Percentiles rank a stretch among this genome's conserved stretches.
Conservation (phyloP, 495 filamentous ascomycete species). For the Aspergillus heteromorphus region DNA sequence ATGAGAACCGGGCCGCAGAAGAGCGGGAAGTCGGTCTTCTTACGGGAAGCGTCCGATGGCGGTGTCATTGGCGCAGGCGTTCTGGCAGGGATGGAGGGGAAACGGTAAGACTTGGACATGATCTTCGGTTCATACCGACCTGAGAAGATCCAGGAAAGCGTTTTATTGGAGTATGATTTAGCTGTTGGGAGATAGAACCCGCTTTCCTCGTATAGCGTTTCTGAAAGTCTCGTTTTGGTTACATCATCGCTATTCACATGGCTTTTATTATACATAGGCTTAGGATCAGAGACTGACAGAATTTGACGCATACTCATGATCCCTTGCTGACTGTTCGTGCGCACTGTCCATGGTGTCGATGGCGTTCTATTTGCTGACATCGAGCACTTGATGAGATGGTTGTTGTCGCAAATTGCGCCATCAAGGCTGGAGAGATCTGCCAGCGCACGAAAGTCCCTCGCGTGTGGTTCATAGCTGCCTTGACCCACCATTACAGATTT, state of each 20-base stretch:
- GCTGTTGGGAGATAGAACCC: background rate
- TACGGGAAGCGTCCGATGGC: constrained; percentile 68
- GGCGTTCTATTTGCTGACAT: too few species aligned
- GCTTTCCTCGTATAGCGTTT: background rate
- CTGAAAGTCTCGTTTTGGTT: background rate
- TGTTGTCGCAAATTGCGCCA: too few species aligned
- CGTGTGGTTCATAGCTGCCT: too few species aligned
- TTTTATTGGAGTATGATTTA: background rate
- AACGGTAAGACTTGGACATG: constrained; percentile 14
- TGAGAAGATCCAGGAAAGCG: background rate
- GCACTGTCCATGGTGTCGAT: too few species aligned
- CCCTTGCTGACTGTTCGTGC: too few species aligned
- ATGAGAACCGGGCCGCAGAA: constrained; percentile 49
- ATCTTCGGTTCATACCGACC: background rate
- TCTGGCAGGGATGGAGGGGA: constrained; percentile 54
- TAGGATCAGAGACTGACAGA: background rate
- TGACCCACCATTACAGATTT: too few species aligned
- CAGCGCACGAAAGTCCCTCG: too few species aligned
- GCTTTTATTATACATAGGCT: background rate
- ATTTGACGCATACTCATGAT: background rate
- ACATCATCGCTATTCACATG: background rate
- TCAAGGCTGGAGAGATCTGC: too few species aligned
- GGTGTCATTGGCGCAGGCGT: constrained; percentile 74
- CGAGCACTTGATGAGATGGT: too few species aligned
- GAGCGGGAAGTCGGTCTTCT: constrained; percentile 53